phyloP scores from a whole-genome alignment of 2,329 filamentous ascomycete genomes.

The Tolypocladium pustulatum region DNA sequence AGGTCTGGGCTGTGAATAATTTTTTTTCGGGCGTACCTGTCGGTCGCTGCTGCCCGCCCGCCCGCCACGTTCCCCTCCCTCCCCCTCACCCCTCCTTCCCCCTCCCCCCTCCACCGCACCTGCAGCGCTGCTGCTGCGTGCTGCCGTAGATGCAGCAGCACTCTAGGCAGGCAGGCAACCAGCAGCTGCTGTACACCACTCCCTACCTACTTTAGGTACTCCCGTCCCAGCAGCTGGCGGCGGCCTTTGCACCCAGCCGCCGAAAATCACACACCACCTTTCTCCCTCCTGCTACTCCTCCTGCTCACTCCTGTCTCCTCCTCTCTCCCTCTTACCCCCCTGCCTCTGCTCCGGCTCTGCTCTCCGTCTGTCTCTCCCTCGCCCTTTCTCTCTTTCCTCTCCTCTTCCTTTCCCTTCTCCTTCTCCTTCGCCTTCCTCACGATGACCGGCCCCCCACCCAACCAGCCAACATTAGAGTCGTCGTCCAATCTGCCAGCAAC shows the following conservation, averaged over 20 bases:
- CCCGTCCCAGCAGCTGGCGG: no score
- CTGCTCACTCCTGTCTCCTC: slow-evolving; percentile 9
- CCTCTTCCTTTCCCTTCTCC: slow-evolving; percentile 12
- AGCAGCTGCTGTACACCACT: background rate
- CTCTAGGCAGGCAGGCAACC: background rate
- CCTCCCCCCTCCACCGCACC: background rate
- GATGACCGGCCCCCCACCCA: slow-evolving; percentile 20
- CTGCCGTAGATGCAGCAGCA: background rate
- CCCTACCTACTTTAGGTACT: no score
- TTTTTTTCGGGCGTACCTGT: background rate
- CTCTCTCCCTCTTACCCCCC: slow-evolving; percentile 11
- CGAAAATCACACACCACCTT: slow-evolving; percentile 1
- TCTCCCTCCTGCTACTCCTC: slow-evolving; percentile 13
- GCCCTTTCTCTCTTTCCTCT: slow-evolving; percentile 7
- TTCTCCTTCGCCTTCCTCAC: slow-evolving; percentile 18
- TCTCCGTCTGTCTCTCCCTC: slow-evolving; percentile 15
- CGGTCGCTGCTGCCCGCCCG: background rate
- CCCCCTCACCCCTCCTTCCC: background rate
- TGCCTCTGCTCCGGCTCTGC: slow-evolving; percentile 8
- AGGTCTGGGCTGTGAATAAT: background rate
- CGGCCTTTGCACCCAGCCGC: slow-evolving; percentile 1
- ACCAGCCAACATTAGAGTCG: slow-evolving; percentile 9
- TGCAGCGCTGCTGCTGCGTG: background rate
- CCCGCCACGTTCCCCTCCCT: background rate
- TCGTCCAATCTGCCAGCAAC: slow-evolving; percentile 13